Conservation (phyloP, 2,329 filamentous ascomycete genomes). For the Rutstroemia sydowiana region DNA sequence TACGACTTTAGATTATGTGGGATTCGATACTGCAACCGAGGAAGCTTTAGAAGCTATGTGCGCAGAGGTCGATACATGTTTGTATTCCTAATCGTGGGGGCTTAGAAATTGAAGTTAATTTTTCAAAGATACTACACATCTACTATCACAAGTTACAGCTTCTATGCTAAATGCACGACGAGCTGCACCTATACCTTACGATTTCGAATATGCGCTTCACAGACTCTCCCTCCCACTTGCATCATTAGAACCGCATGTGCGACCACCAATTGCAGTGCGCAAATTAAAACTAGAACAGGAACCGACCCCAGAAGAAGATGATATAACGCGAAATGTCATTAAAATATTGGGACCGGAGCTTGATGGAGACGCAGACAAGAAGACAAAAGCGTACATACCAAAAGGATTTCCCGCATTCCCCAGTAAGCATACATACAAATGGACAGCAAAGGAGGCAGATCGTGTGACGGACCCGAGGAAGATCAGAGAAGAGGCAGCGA, state of each 20-base stretch:
- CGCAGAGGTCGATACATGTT: conserved; percentile 49
- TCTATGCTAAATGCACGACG: conserved; percentile 34
- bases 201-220: conserved; percentile 48
- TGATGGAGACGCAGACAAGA: conserved; percentile 51
- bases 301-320: conserved; percentile 33
- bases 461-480: conserved; percentile 48
- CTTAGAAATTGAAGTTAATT: conserved; percentile 10
- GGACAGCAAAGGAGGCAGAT: conserved; percentile 41
- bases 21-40: conserved; percentile 47
- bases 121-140: conserved; percentile 24
- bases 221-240: conserved; percentile 45
- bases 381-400: conserved; percentile 49
- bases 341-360: conserved; percentile 42
- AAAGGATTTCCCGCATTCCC: conserved; percentile 53
- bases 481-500: conserved; percentile 51
- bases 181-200: conserved; percentile 45
- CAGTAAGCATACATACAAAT: conserved; percentile 56
- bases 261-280: conserved; percentile 40
- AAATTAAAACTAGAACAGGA: conserved; percentile 30
- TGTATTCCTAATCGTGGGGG: conserved; percentile 23
- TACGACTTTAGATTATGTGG: conserved; percentile 48
- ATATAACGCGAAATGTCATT: conserved; percentile 35
- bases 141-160: conserved; percentile 26
- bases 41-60: conserved; percentile 55
- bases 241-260: conserved; percentile 48